A percentile compares a stretch with the other conserved stretches of the same genome.
Evolutionary conservation across 192 early-diverging fungal genomes (phyloP).

Genomic region (Backusella circina): DNA sequence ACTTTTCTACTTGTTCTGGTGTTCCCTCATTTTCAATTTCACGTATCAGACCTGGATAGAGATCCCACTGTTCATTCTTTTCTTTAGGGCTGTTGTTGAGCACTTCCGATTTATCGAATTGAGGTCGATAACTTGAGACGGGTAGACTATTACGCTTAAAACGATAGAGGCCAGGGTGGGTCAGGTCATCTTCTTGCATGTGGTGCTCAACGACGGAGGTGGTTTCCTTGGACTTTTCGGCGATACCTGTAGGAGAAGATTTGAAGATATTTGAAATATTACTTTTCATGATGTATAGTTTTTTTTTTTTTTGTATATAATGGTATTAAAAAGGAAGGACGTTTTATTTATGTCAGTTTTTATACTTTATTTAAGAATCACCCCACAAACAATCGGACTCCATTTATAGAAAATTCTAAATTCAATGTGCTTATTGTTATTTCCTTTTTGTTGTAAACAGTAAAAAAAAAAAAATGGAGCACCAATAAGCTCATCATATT

Average conservation of each 20-base stretch:
- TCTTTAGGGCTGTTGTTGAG: too few relatives aligned
- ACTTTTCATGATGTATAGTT: neutral
- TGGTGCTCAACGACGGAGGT: conserved; percentile 1
- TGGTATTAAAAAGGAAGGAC: neutral
- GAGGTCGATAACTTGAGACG: neutral
- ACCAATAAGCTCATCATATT: neutral
- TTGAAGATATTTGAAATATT: neutral
- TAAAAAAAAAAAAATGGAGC: neutral
- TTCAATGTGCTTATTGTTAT: neutral
- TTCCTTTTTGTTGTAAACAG: neutral
- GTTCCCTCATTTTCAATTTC: conserved; percentile 2
- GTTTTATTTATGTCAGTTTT: neutral
- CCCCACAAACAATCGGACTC: neutral
- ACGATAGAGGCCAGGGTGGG: conserved; percentile 1
- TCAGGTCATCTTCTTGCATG: conserved; percentile 5
- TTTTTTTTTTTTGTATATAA: neutral
- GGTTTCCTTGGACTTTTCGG: neutral
- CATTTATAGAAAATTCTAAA: neutral
- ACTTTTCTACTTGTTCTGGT: conserved; percentile 12
- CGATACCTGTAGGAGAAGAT: neutral
- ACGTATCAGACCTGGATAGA: conserved; percentile 14
- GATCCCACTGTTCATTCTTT: conserved; percentile 1
- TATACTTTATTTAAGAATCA: conserved; percentile 4
- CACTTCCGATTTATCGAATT: neutral
- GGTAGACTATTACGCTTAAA: neutral